These are phyloP conservation scores for Podaxis sp. DNA, from an alignment of 768 basidiomycete genomes.

Conservation along the genomic window DNA sequence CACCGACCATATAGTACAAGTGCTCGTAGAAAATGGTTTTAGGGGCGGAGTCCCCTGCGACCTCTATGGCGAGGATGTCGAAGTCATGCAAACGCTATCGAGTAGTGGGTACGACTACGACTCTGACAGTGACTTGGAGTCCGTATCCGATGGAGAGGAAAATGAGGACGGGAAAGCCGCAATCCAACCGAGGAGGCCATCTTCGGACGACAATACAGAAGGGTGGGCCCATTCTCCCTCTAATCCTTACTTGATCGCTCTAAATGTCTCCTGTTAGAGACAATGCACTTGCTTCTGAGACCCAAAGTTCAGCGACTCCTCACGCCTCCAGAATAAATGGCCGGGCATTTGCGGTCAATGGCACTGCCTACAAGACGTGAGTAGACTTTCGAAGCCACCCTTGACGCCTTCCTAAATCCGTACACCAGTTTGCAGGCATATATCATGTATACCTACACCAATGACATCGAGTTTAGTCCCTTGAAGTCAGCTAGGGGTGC, in stretches of 20 bases:
- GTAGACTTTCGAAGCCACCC: background rate
- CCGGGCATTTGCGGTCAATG: conserved; percentile 3
- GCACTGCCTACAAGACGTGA: conserved; percentile 13
- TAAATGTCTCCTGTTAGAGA: background rate
- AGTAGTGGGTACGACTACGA: conserved; percentile 1
- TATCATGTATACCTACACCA: conserved; percentile 2
- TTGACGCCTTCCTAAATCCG: background rate
- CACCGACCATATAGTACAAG: background rate
- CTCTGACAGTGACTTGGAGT: conserved; percentile 13
- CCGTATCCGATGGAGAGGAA: background rate
- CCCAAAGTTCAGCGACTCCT: background rate
- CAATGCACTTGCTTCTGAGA: background rate
- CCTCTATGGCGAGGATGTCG: background rate
- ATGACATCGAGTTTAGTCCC: conserved; percentile 4
- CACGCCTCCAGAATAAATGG: background rate
- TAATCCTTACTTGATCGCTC: background rate
- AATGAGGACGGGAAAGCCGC: background rate
- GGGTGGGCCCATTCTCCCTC: background rate
- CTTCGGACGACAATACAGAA: background rate
- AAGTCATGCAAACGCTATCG: background rate
- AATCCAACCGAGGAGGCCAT: background rate
- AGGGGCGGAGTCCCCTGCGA: background rate
- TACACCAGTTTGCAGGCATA: background rate
- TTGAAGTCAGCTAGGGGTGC: background rate
- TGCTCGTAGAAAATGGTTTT: background rate